Evolutionary conservation across 2,329 filamentous ascomycete species (phyloP).

Genomic region (Sclerotinia minor): DNA sequence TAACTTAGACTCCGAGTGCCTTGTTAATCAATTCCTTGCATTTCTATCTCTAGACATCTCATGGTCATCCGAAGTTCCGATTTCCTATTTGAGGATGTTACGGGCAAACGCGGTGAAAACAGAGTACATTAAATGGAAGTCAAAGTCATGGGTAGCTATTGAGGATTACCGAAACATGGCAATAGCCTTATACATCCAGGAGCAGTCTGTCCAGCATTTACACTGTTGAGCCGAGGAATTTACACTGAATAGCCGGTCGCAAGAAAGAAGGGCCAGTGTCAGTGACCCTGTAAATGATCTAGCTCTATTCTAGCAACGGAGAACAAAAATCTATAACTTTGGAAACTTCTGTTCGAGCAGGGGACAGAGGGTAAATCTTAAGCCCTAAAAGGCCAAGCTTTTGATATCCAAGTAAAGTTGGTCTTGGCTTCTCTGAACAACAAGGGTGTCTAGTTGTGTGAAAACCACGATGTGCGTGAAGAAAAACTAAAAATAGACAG

Average conservation of each 20-base stretch:
- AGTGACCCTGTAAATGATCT: constrained; percentile 11
- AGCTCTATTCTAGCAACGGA: too few species aligned
- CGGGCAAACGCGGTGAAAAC: neutral
- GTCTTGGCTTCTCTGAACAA: neutral
- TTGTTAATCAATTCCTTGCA: constrained; percentile 7
- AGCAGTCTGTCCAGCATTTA: neutral
- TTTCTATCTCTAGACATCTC: neutral
- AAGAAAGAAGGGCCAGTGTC: constrained; percentile 13
- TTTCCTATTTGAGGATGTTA: neutral
- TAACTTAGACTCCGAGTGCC: constrained; percentile 4
- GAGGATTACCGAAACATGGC: neutral
- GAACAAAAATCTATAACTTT: constrained; percentile 3
- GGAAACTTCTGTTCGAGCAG: neutral
- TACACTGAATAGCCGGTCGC: constrained; percentile 7
- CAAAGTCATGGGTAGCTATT: constrained; percentile 4
- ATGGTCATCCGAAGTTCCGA: constrained; percentile 3
- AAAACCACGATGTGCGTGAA: neutral
- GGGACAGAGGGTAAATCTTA: too few species aligned
- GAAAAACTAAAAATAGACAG: constrained; percentile 6
- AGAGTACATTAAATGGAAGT: neutral
- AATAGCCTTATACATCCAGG: neutral
- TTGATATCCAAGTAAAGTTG: constrained; percentile 5
- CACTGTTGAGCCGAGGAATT: constrained; percentile 13
- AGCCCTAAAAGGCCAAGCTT: constrained; percentile 6
- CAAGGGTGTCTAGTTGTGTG: neutral